phyloP scores from a whole-genome alignment of 148 eudicot species.

The Rhododendron griersonianum region DNA sequence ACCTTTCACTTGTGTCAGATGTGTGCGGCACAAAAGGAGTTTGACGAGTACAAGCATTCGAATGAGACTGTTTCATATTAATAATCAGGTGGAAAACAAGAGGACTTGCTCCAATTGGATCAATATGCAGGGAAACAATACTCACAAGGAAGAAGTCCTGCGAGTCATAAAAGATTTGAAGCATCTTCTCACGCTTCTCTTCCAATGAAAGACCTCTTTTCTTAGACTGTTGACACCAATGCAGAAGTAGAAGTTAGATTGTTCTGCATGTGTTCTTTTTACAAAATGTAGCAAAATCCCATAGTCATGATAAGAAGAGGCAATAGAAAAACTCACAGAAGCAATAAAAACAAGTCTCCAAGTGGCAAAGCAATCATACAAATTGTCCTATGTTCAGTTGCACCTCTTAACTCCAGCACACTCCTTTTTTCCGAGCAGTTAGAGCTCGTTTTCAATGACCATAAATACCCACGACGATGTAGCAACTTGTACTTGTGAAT shows the following conservation, averaged over 20 bases:
- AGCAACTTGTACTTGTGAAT: not conserved
- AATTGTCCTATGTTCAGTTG: not conserved
- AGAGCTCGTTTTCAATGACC: not conserved
- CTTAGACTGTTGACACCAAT: slow-evolving; percentile 63
- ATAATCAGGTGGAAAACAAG: not conserved
- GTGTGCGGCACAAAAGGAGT: not conserved
- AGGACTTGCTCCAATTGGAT: not conserved
- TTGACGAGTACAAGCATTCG: not conserved
- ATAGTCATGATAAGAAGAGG: not conserved
- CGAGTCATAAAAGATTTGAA: slow-evolving; percentile 89
- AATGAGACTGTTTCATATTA: not conserved
- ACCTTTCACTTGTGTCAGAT: not conserved
- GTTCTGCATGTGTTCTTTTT: not conserved
- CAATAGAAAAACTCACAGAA: not conserved
- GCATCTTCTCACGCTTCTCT: slow-evolving; percentile 95
- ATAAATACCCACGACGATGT: not conserved
- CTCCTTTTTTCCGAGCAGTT: not conserved
- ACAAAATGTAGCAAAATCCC: not conserved
- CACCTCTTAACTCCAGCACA: not conserved
- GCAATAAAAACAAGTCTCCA: not conserved
- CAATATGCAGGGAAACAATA: slow-evolving; percentile 7
- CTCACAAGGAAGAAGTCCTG: slow-evolving; percentile 97
- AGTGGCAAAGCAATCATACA: not conserved
- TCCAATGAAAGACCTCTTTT: slow-evolving; percentile 96
- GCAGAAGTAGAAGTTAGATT: slow-evolving; percentile 1